Conservation (phyloP, 768 basidiomycete genomes). For the Mycena indigotica region DNA sequence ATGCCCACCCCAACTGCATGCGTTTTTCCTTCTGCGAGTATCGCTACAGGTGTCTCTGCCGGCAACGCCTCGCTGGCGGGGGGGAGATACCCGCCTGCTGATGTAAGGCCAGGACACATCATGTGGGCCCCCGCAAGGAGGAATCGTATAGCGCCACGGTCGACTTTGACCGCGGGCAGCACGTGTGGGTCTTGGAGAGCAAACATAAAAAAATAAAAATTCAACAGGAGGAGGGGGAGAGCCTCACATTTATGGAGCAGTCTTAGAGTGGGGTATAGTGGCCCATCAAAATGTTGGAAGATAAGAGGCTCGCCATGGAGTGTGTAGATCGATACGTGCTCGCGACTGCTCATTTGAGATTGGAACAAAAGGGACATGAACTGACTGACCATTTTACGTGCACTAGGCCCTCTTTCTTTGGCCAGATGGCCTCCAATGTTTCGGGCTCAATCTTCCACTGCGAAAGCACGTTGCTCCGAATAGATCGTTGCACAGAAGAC, state of each 20-base stretch:
- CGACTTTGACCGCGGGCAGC: slow-evolving; percentile 85
- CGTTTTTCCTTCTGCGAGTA: slow-evolving; percentile 95
- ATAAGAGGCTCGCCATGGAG: slow-evolving; percentile 85
- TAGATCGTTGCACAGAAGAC: slow-evolving; percentile 88
- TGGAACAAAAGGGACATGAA: background rate
- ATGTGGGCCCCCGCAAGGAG: slow-evolving; percentile 91
- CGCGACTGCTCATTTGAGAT: slow-evolving; percentile 65
- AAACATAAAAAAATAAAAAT: slow-evolving; percentile 18
- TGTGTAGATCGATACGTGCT: slow-evolving; percentile 92
- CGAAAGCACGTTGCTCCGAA: slow-evolving; percentile 75
- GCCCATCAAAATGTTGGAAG: slow-evolving; percentile 96
- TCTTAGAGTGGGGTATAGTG: slow-evolving; percentile 85
- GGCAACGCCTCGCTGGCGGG: slow-evolving; percentile 67
- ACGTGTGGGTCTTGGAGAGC: slow-evolving; percentile 97
- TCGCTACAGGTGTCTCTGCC: slow-evolving; percentile 79
- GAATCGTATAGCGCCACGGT: slow-evolving; percentile 98
- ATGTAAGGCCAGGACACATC: slow-evolving; percentile 98
- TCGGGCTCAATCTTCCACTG: slow-evolving; percentile 85
- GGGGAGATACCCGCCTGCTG: slow-evolving; percentile 86
- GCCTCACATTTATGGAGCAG: slow-evolving; percentile 85
- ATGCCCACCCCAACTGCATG: slow-evolving; percentile 86
- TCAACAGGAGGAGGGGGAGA: slow-evolving; percentile 1
- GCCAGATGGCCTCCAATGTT: slow-evolving; percentile 90
- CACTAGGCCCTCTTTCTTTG: slow-evolving; percentile 94
- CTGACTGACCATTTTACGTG: slow-evolving; percentile 88